Evolutionary conservation across 2,329 filamentous ascomycete species (phyloP), one percentile per base, ranked within the genome.

Genomic region (Nakataea oryzae): DNA sequence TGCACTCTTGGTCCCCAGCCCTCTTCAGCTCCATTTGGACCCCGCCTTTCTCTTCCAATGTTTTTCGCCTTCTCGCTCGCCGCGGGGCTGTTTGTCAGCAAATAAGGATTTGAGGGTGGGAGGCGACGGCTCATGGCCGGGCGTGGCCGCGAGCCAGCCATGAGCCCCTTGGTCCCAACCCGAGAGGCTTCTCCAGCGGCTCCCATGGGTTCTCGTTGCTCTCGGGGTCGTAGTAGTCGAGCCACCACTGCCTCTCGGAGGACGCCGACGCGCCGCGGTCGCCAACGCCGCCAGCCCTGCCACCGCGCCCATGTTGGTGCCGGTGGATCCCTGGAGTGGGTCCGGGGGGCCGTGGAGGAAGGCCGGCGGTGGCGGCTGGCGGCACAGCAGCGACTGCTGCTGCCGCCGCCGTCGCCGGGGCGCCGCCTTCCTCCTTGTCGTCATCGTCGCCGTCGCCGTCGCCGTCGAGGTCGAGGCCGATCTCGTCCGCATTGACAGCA

Each of bases 151-250:
- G 34, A 21, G 70, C 63, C 32, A 80, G 65, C 83, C 82, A 86
- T 0, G 66, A 69, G 2, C 79, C 81, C 17, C 70, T 70, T 1
- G 79, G 64, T 54, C 73, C 66, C 58, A 86, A 65, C 0, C 79
- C 78, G 28, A 71, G 71, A 8, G 71, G 67, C 67, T 75, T 74
- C 71, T 87, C 85, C 26, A 87, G 72, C 11, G 70, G 72, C 60
- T 79, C 81, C 89, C 89, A 93, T 0, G 89, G 89, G 70, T 93
- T 90, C 70, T 86, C 80, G 67, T 90, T 84, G 64, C 87, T 89
- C 63, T 78, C 81, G 0, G 83, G 81, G 63, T 90, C 82, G 71
- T 91, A 92, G 71, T 89, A 90, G 47, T 79, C 85, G 54, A 80
- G 75, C 72, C 87, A 89, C 77, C 87, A 90, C 1, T 64, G n/a